Percentiles rank a stretch among this genome's conserved stretches.
These are phyloP conservation scores for Graphilbum fragrans DNA, from an alignment of 2,329 filamentous ascomycete genomes.

Conservation along the genomic window DNA sequence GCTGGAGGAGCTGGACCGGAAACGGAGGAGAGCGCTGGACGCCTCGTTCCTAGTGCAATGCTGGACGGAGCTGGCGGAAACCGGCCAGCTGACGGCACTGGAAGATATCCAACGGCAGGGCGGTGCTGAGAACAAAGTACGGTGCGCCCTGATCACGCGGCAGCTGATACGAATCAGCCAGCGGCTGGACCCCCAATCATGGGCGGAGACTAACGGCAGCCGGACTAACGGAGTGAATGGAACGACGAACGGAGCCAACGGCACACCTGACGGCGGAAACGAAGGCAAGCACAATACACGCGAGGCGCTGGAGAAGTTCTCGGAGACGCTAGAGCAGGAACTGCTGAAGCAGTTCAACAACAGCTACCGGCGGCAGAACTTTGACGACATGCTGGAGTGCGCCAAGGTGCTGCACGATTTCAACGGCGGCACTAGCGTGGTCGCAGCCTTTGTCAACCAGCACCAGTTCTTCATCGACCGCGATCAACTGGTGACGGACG, in stretches of 20 bases:
- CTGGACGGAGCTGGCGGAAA: conserved; percentile 90
- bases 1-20: conserved; percentile 87
- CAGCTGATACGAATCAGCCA: conserved; percentile 92
- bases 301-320: conserved; percentile 92
- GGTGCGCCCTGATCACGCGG: conserved; percentile 84
- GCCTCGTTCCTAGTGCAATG: conserved; percentile 93
- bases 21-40: conserved; percentile 79
- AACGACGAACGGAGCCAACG: conserved; percentile 15
- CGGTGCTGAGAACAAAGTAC: conserved; percentile 81
- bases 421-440: conserved; percentile 89
- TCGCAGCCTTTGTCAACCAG: conserved; percentile 93
- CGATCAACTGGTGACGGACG: conserved; percentile 81
- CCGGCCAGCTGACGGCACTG: conserved; percentile 72
- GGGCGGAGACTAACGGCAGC: conserved; percentile 50
- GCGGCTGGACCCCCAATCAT: conserved; percentile 67
- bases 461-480: conserved; percentile 98
- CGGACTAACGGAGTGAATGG: conserved; percentile 37
- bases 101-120: conserved; percentile 81
- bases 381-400: conserved; percentile 96
- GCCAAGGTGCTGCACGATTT: conserved; percentile 90
- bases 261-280: conserved; percentile 27
- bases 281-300: conserved; percentile 51
- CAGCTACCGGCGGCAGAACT: conserved; percentile 89
- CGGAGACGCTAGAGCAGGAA: conserved; percentile 90
- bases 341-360: conserved; percentile 93